phyloP scores from a whole-genome alignment of 352 stramenopile genomes.

The Pythium grandisporangium region DNA sequence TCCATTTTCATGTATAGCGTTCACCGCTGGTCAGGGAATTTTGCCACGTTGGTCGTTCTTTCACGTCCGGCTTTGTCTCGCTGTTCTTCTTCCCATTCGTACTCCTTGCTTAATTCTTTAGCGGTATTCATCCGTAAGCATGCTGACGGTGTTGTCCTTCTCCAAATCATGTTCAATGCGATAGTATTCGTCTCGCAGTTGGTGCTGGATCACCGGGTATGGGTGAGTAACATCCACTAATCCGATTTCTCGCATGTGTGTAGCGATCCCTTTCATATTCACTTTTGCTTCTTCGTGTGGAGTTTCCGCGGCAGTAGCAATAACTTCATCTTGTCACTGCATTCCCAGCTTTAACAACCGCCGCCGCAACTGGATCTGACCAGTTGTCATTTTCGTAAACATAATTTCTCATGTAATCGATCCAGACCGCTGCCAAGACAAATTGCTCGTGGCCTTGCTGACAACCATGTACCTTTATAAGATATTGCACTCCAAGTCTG shows the following conservation, averaged over 20 bases:
- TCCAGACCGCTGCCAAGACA: conserved; percentile 48
- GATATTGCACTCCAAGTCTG: conserved; percentile 73
- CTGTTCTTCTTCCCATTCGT: conserved; percentile 90
- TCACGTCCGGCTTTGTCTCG: too few relatives aligned
- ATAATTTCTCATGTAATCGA: conserved; percentile 68
- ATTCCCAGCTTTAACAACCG: conserved; percentile 79
- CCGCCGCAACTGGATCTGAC: conserved; percentile 72
- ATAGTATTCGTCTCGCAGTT: conserved; percentile 90
- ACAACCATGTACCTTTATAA: conserved; percentile 77
- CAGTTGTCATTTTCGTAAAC: conserved; percentile 47
- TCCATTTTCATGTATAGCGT: too few relatives aligned
- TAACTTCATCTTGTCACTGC: conserved; percentile 74
- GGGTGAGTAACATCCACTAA: conserved; percentile 85
- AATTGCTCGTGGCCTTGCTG: conserved; percentile 60
- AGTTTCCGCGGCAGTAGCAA: conserved; percentile 88
- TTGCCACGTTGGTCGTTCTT: too few relatives aligned
- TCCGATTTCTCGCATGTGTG: conserved; percentile 88
- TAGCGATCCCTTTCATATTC: conserved; percentile 88
- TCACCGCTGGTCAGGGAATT: too few relatives aligned
- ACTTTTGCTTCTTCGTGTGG: conserved; percentile 88
- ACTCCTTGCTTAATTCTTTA: conserved; percentile 85
- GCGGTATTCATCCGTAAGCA: conserved; percentile 91
- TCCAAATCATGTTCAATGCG: conserved; percentile 91
- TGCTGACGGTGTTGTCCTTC: conserved; percentile 89
- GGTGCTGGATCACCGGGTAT: conserved; percentile 69